These are phyloP conservation scores for Boletus sp. DNA, from an alignment of 768 basidiomycete genomes.

Conservation along the genomic window DNA sequence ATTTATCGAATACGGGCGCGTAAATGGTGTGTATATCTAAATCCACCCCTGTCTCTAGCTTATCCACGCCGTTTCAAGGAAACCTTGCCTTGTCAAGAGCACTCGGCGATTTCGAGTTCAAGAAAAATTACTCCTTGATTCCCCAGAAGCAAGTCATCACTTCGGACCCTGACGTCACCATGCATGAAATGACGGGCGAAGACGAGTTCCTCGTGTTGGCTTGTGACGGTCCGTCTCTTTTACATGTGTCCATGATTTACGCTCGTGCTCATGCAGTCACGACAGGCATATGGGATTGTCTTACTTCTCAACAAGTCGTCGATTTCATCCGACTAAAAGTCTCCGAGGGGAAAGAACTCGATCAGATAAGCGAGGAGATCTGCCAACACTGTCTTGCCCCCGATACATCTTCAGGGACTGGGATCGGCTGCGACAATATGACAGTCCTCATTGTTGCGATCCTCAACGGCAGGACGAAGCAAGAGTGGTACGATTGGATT, in stretches of 20 bases:
- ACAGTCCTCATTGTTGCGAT: constrained; percentile 90
- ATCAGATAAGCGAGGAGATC: constrained; percentile 85
- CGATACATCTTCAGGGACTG: constrained; percentile 84
- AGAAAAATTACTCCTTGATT: constrained; percentile 79
- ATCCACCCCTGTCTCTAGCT: neutral
- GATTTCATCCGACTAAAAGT: constrained; percentile 84
- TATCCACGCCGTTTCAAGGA: no score
- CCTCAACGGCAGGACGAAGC: constrained; percentile 81
- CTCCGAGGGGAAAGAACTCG: constrained; percentile 72
- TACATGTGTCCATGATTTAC: neutral
- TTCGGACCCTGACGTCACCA: constrained; percentile 85
- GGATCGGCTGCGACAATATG: constrained; percentile 99
- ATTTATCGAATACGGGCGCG: constrained; percentile 94
- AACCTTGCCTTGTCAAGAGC: constrained; percentile 95
- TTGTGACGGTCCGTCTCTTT: constrained; percentile 76
- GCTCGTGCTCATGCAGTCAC: constrained; percentile 6
- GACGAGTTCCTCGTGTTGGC: constrained; percentile 97
- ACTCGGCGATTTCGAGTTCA: constrained; percentile 97
- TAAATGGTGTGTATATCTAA: constrained; percentile 69
- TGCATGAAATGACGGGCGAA: constrained; percentile 78
- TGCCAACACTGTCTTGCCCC: constrained; percentile 94
- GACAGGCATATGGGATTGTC: constrained; percentile 96
- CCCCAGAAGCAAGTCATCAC: constrained; percentile 96
- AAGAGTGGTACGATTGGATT: constrained; percentile 92
- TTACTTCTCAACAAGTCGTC: constrained; percentile 89